Percentiles rank a stretch among this genome's conserved stretches.
Evolutionary conservation across 164 flowering plant genomes (phyloP).

Genomic region (Chimonanthus salicifolius): DNA sequence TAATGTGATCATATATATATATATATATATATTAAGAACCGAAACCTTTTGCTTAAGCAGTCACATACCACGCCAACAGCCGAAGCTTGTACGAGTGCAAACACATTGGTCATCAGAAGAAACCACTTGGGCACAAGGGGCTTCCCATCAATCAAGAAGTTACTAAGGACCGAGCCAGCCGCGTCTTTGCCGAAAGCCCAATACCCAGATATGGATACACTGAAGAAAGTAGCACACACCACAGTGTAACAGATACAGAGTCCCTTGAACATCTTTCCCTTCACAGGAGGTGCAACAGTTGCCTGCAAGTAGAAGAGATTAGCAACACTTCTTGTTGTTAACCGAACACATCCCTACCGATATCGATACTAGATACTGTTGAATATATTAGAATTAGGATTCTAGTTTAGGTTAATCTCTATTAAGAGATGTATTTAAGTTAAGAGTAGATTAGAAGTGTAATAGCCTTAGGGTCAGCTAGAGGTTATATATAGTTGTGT

Average conservation of each 20-base stretch:
- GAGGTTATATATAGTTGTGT: no score
- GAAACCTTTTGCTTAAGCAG: neutral
- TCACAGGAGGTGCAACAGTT: slow-evolving; percentile 80
- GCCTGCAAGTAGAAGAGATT: slow-evolving; percentile 37
- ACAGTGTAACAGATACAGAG: slow-evolving; percentile 65
- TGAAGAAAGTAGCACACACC: slow-evolving; percentile 57
- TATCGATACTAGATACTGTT: neutral
- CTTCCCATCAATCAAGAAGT: slow-evolving; percentile 46
- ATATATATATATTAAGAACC: neutral
- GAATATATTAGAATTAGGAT: no score
- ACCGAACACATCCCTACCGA: neutral
- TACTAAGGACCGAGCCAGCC: slow-evolving; percentile 40
- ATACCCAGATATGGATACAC: slow-evolving; percentile 80
- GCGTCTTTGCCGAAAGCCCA: slow-evolving; percentile 93
- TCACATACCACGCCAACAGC: slow-evolving; percentile 65
- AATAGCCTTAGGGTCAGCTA: no score
- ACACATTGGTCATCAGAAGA: slow-evolving; percentile 47
- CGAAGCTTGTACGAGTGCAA: slow-evolving; percentile 59
- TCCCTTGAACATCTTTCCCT: slow-evolving; percentile 95
- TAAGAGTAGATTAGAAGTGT: no score
- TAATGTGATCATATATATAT: neutral
- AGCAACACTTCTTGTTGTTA: neutral
- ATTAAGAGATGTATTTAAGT: no score
- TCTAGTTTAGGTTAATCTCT: no score
- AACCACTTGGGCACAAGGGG: slow-evolving; percentile 66